Evolutionary conservation across 164 flowering plant species (phyloP), one percentile per base, ranked within the genome.

Genomic region (Paratinospora sagittata): DNA sequence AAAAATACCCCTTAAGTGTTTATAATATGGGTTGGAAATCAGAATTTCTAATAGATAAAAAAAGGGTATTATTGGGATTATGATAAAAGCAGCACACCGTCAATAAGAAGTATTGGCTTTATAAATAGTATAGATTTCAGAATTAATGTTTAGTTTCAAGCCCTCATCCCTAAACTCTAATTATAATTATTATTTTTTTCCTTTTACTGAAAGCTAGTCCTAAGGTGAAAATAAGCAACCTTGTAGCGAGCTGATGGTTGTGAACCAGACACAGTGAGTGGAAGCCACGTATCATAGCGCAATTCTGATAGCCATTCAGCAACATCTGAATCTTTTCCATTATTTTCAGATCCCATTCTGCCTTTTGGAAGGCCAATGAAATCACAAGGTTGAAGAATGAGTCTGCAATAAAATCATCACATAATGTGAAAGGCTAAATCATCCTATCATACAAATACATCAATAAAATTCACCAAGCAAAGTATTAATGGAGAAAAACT

Each of bases 211-310:
- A 63, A 71, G 8, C 26, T 45, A 63, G 16, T 26, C 41, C 52
- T 60, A 26, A 10, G 10, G 14, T 67, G 16, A 37, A 30, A 55
- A 68, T 8, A 58, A 68, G 33, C 34, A 30, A 89, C 91, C 97
- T 93, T 90, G 82, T 91, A 93, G n/a, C 97, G 97, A 78, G 91
- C 90, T 0, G 88, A 74, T 63, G 97, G 96, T 9, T 79, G 82
- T 17, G 80, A 66, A 71, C 90, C 90, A 73, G 85, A 72, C 11
- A 85, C 83, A 27, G 98, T 88, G 27, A 89, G 76, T 70, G 84
- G 37, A 24, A 79, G 70, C 98, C 98, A 93, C 64, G 85, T 78
- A 26, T 87, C 90, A 81, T 87, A 82, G 24, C 74, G 78, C 73
- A 88, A 70, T 13, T 68, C 80, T 30, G 77, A 84, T 41, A 66